These are phyloP conservation scores for Exophiala sideris DNA, from an alignment of 2,329 filamentous ascomycete species.

Conservation along the genomic window DNA sequence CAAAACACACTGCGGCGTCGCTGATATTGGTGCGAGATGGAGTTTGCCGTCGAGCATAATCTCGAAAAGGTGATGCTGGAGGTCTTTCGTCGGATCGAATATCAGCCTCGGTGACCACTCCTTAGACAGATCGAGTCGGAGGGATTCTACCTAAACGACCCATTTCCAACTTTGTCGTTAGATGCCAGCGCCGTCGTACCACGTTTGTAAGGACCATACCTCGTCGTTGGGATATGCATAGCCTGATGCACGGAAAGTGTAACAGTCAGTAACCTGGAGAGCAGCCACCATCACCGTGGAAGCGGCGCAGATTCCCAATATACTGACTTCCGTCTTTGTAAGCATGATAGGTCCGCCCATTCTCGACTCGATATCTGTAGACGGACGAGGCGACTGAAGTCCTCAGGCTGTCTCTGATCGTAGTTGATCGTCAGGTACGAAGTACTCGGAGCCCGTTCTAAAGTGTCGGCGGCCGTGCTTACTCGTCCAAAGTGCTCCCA, in stretches of 20 bases:
- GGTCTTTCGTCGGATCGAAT: background rate
- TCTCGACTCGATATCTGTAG: slow-evolving; percentile 36
- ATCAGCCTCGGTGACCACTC: background rate
- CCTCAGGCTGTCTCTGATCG: background rate
- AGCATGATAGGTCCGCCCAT: slow-evolving; percentile 39
- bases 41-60: slow-evolving; percentile 37
- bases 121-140: too few relatives aligned
- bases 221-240: slow-evolving; percentile 35
- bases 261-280: background rate
- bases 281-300: too few relatives aligned
- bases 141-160: too few relatives aligned
- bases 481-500: too few relatives aligned
- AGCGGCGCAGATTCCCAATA: too few relatives aligned
- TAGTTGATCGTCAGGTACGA: too few relatives aligned
- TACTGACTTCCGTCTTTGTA: slow-evolving; percentile 25
- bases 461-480: too few relatives aligned
- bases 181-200: too few relatives aligned
- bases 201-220: slow-evolving; percentile 14
- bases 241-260: background rate
- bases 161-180: too few relatives aligned
- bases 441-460: too few relatives aligned
- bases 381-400: slow-evolving; percentile 27
- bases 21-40: slow-evolving; percentile 36
- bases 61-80: slow-evolving; percentile 35
- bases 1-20: slow-evolving; percentile 32